phyloP scores from a whole-genome alignment of 2,329 filamentous ascomycete genomes.

The Xylariomycetidae sp. region DNA sequence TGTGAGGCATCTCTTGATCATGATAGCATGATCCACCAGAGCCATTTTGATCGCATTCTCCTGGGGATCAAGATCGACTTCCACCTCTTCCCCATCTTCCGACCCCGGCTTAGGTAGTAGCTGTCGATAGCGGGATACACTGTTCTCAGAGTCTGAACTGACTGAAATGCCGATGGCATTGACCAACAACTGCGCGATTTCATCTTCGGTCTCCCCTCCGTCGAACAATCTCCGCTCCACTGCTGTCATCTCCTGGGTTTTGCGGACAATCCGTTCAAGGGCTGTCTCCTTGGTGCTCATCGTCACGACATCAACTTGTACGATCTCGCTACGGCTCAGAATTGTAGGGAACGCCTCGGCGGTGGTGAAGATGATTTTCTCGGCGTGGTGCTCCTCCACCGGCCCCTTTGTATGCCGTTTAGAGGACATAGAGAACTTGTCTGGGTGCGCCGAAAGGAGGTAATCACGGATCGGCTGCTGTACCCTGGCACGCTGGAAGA shows the following conservation, averaged over 20 bases:
- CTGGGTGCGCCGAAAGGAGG: constrained; percentile 68
- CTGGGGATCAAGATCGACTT: constrained; percentile 51
- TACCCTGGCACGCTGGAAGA: constrained; percentile 85
- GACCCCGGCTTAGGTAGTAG: constrained; percentile 57
- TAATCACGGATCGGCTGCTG: constrained; percentile 82
- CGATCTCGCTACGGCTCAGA: constrained; percentile 78
- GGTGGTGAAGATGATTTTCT: constrained; percentile 81
- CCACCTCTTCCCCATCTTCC: constrained; percentile 40
- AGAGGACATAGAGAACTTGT: constrained; percentile 71
- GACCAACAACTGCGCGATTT: constrained; percentile 62
- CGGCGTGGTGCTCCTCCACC: constrained; percentile 68
- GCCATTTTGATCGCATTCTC: constrained; percentile 80
- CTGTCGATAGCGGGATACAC: constrained; percentile 71
- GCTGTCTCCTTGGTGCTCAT: constrained; percentile 80
- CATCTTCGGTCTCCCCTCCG: constrained; percentile 65
- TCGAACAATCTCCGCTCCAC: constrained; percentile 71
- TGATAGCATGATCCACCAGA: constrained; percentile 82
- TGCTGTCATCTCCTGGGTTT: constrained; percentile 76
- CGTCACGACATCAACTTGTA: constrained; percentile 60
- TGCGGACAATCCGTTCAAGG: constrained; percentile 82
- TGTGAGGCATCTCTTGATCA: constrained; percentile 76
- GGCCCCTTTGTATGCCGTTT: constrained; percentile 65
- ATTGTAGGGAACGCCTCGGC: constrained; percentile 89
- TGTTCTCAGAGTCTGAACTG: constrained; percentile 68
- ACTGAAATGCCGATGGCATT: constrained; percentile 76